phyloP scores from a whole-genome alignment of 352 stramenopile species.

The Globisporangium acanthophoron region DNA sequence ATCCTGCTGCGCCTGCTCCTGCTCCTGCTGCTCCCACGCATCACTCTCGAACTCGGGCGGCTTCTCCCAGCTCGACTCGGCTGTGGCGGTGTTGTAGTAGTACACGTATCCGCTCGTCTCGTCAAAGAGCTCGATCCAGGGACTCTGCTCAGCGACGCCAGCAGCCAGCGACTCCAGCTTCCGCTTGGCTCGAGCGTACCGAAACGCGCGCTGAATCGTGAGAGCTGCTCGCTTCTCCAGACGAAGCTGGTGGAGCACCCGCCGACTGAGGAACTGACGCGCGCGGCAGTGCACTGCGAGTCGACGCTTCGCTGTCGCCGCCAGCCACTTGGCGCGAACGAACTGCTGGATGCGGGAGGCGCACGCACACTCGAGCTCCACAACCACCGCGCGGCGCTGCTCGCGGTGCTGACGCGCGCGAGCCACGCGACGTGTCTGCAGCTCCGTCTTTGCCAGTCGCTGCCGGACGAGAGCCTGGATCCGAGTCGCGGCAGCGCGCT shows the following conservation, averaged over 20 bases:
- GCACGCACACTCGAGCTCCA: slow-evolving; percentile 19
- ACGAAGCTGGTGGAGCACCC: slow-evolving; percentile 14
- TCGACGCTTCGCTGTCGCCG: neutral
- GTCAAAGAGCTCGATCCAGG: slow-evolving; percentile 72
- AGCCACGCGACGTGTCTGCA: slow-evolving; percentile 15
- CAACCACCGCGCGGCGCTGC: slow-evolving; percentile 1
- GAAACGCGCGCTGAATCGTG: slow-evolving; percentile 52
- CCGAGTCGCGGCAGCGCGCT: slow-evolving; percentile 19
- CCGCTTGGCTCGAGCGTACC: slow-evolving; percentile 32
- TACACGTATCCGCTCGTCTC: slow-evolving; percentile 58
- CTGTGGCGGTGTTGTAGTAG: slow-evolving; percentile 57
- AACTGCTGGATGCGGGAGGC: slow-evolving; percentile 35
- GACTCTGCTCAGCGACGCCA: slow-evolving; percentile 14
- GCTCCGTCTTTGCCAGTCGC: slow-evolving; percentile 13
- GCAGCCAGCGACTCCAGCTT: slow-evolving; percentile 31
- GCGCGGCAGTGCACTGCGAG: slow-evolving; percentile 30
- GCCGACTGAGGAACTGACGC: slow-evolving; percentile 34
- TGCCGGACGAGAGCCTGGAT: slow-evolving; percentile 30
- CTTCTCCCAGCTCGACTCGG: slow-evolving; percentile 46
- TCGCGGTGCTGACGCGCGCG: slow-evolving; percentile 15
- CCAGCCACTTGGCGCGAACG: slow-evolving; percentile 22
- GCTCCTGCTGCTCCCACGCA: neutral
- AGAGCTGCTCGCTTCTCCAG: slow-evolving; percentile 25
- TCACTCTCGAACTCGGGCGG: neutral
- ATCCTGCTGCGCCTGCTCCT: slow-evolving; percentile 5